A percentile compares a stretch with the other conserved stretches of the same genome.
Evolutionary conservation across 2,329 filamentous ascomycete species (phyloP).

Genomic region (Fusarium circinatum): DNA sequence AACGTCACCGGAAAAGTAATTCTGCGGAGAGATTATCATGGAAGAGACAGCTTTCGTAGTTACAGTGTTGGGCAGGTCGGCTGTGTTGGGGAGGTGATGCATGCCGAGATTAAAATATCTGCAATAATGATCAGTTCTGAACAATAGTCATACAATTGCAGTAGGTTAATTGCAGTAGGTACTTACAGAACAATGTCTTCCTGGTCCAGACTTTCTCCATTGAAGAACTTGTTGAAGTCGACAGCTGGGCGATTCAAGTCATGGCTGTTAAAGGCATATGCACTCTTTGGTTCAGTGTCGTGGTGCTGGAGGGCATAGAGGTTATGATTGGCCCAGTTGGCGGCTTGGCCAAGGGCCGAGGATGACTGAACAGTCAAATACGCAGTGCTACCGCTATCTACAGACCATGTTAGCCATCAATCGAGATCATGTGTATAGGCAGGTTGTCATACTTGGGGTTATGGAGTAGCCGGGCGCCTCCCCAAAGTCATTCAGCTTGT

Average conservation of each 20-base stretch:
- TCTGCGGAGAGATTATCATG: slow-evolving; percentile 25
- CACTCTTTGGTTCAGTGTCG: slow-evolving; percentile 61
- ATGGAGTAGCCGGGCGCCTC: slow-evolving; percentile 58
- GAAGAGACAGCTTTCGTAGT: slow-evolving; percentile 25
- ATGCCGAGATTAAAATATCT: slow-evolving; percentile 34
- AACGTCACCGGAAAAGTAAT: slow-evolving; percentile 18
- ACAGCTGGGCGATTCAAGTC: slow-evolving; percentile 55
- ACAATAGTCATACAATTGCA: fast-evolving
- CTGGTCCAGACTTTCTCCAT: slow-evolving; percentile 21
- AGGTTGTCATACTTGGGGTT: slow-evolving; percentile 7
- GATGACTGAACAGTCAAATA: slow-evolving; percentile 62
- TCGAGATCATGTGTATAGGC: fast-evolving
- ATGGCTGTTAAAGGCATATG: slow-evolving; percentile 58
- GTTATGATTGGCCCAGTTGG: slow-evolving; percentile 61
- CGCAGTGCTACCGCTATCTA: slow-evolving; percentile 27
- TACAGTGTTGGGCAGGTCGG: slow-evolving; percentile 26
- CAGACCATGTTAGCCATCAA: not conserved
- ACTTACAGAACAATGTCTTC: slow-evolving; percentile 30
- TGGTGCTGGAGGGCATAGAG: slow-evolving; percentile 62
- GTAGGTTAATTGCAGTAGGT: too few relatives aligned
- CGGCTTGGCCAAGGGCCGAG: slow-evolving; percentile 56
- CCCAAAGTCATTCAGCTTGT: slow-evolving; percentile 59
- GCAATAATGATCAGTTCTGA: not conserved
- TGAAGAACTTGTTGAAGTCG: slow-evolving; percentile 20
- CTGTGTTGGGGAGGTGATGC: slow-evolving; percentile 32